Percentiles rank a stretch among this genome's conserved stretches.
phyloP scores from a whole-genome alignment of 208 protist genomes.

The Naegleria gruberi region DNA sequence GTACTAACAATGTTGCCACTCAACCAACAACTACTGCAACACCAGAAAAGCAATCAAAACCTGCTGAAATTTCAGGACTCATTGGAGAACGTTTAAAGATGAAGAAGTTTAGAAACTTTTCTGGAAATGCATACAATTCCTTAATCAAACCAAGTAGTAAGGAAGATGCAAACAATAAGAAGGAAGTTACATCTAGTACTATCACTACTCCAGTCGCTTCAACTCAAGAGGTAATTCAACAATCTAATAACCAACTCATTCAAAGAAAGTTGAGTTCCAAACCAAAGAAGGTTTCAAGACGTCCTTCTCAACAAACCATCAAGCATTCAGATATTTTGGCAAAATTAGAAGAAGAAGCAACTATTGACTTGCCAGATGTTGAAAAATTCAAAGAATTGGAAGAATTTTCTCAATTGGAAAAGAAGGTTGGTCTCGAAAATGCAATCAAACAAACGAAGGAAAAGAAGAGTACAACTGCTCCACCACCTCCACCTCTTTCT shows the following conservation, averaged over 20 bases:
- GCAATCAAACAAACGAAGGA: background rate
- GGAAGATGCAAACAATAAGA: background rate
- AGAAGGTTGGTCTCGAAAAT: background rate
- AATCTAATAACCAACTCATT: background rate
- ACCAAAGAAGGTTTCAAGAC: background rate
- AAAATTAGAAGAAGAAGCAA: background rate
- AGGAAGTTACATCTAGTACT: background rate
- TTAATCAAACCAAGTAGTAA: background rate
- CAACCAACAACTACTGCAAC: too few relatives aligned
- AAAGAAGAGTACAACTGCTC: background rate
- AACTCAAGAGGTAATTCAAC: background rate
- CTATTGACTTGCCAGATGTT: background rate
- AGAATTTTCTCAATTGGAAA: background rate
- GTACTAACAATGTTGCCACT: too few relatives aligned
- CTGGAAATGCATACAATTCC: background rate
- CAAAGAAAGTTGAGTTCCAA: background rate
- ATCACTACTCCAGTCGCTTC: background rate
- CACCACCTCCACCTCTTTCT: too few relatives aligned
- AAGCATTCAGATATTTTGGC: background rate
- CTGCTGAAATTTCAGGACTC: background rate
- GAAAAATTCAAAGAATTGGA: background rate
- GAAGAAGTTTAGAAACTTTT: background rate
- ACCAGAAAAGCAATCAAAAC: too few relatives aligned
- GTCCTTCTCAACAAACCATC: background rate
- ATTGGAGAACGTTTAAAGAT: background rate